Conservation (phyloP, 331 rosid species). For the Cydonia oblonga region DNA sequence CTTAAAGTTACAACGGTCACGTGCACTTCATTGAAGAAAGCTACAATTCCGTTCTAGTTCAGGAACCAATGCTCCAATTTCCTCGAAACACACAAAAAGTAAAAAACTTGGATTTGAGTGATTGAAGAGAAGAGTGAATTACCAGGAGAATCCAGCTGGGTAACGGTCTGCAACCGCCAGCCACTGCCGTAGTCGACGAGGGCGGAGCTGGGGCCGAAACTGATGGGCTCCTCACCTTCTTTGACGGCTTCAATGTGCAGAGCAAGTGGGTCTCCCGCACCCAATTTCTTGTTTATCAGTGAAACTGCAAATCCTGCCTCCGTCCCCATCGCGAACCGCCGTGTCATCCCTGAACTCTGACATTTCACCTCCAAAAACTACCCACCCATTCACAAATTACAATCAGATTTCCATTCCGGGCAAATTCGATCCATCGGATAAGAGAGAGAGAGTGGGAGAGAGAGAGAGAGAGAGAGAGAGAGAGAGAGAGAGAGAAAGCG, state of each 20-base stretch:
- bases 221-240: conserved; percentile 56
- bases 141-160: conserved; percentile 18
- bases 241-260: conserved; percentile 51
- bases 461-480: too few relatives aligned
- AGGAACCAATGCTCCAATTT: too few relatives aligned
- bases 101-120: neutral
- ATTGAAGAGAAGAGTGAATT: neutral
- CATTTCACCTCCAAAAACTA: conserved; percentile 56
- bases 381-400: neutral
- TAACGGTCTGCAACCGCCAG: conserved; percentile 51
- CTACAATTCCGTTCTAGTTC: too few relatives aligned
- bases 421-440: neutral
- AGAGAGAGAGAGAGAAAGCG: too few relatives aligned
- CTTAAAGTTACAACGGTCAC: too few relatives aligned
- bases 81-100: too few relatives aligned
- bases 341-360: conserved; percentile 36
- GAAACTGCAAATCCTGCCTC: conserved; percentile 56
- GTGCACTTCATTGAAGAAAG: too few relatives aligned
- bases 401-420: neutral
- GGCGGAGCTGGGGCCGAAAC: conserved; percentile 49
- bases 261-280: conserved; percentile 13
- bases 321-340: conserved; percentile 59
- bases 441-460: too few relatives aligned
- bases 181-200: conserved; percentile 41
- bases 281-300: conserved; percentile 41